Evolutionary conservation across 2,329 filamentous ascomycete genomes (phyloP).

Genomic region (Beauveria australis): DNA sequence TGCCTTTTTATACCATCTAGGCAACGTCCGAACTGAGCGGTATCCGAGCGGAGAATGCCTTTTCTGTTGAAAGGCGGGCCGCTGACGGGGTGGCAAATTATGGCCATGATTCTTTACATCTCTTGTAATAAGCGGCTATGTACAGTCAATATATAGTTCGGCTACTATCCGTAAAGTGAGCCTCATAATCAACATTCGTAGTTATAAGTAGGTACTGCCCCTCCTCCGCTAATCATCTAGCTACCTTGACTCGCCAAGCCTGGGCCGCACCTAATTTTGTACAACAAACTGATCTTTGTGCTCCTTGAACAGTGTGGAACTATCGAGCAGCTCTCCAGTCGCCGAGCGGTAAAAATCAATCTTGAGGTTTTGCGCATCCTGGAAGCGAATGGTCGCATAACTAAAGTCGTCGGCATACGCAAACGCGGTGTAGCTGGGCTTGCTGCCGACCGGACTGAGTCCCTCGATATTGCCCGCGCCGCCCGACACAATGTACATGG

Average conservation of each 20-base stretch:
- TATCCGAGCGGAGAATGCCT: background rate
- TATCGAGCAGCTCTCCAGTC: constrained; percentile 40
- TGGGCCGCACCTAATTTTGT: background rate
- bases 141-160: background rate
- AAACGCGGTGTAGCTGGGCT: background rate
- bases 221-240: background rate
- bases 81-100: background rate
- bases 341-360: constrained; percentile 42
- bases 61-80: background rate
- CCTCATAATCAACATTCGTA: background rate
- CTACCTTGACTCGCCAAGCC: background rate
- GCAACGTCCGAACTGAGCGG: background rate
- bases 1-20: background rate
- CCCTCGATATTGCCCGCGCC: constrained; percentile 48
- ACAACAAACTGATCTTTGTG: constrained; percentile 37
- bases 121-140: background rate
- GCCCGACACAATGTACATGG: constrained; percentile 37
- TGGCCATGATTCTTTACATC: background rate
- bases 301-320: constrained; percentile 39
- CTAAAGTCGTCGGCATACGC: constrained; percentile 37
- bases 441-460: constrained; percentile 25
- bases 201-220: background rate
- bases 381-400: constrained; percentile 40
- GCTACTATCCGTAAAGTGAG: background rate
- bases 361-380: constrained; percentile 35